Percentiles rank a stretch among this genome's conserved stretches.
phyloP scores from a whole-genome alignment of 1,284 basidiomycete species.

The Megacollybia platyphylla region DNA sequence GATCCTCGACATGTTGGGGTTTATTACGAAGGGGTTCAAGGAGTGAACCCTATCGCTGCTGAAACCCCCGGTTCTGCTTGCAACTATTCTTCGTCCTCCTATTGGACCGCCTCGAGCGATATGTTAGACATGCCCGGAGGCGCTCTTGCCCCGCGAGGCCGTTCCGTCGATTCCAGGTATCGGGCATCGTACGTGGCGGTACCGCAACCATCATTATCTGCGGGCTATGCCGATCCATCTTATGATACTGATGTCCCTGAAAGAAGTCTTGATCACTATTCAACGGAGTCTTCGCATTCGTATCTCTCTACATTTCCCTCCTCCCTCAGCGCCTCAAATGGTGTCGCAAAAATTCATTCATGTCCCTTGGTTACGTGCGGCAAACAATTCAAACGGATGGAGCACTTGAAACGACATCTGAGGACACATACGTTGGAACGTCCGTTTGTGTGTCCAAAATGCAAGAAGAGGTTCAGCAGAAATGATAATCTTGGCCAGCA shows the following conservation, averaged over 20 bases:
- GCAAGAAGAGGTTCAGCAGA: conserved; percentile 71
- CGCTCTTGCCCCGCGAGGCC: neutral
- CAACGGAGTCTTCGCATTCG: neutral
- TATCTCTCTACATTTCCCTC: neutral
- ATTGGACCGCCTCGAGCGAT: neutral
- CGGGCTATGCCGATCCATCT: neutral
- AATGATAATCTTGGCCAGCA: conserved; percentile 83
- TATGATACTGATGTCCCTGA: neutral
- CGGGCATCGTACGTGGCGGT: neutral
- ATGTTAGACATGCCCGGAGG: neutral
- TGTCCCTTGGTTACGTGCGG: conserved; percentile 76
- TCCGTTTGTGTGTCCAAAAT: conserved; percentile 65
- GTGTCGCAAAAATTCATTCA: conserved; percentile 30
- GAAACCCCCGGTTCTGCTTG: neutral
- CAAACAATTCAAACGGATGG: conserved; percentile 77
- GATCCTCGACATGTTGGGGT: conserved; percentile 1
- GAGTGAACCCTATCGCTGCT: neutral
- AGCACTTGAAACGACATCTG: conserved; percentile 79
- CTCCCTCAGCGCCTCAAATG: neutral
- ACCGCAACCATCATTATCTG: neutral
- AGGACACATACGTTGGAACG: conserved; percentile 85
- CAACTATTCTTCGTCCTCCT: neutral
- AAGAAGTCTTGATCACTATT: neutral
- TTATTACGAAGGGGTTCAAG: conserved; percentile 1
- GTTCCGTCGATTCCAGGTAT: neutral